phyloP scores from a whole-genome alignment of 2,329 filamentous ascomycete species.

The Sclerotinia spermophila region DNA sequence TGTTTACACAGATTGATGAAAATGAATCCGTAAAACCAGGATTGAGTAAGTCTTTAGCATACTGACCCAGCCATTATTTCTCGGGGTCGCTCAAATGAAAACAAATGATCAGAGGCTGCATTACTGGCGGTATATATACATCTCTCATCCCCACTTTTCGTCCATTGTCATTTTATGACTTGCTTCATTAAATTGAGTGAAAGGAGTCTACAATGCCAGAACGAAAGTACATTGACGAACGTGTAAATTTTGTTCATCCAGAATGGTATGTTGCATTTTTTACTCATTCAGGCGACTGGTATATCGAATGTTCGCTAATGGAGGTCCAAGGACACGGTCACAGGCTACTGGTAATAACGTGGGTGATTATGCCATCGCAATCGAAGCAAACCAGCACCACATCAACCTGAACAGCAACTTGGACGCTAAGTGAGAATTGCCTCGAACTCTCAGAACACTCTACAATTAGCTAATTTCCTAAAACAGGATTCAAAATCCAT shows the following conservation, averaged over 20 bases:
- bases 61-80: background rate
- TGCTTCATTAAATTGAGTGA: too few species aligned
- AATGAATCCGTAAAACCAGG: background rate
- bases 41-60: background rate
- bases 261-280: background rate
- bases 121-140: background rate
- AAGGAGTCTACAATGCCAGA: background rate
- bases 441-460: background rate
- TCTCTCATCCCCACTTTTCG: background rate
- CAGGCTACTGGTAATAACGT: background rate
- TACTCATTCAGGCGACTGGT: background rate
- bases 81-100: background rate
- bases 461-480: background rate
- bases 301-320: background rate
- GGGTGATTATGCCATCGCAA: background rate
- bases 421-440: conserved; percentile 10
- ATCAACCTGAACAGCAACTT: conserved; percentile 16
- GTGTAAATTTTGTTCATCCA: conserved; percentile 1
- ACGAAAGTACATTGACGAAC: background rate
- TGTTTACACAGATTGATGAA: background rate
- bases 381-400: conserved; percentile 2
- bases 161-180: background rate
- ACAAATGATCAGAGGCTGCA: background rate
- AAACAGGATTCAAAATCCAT: conserved; percentile 51
- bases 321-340: background rate